Evolutionary conservation across 192 early-diverging fungal species (phyloP).

Genomic region (Powellomyces hirtus): DNA sequence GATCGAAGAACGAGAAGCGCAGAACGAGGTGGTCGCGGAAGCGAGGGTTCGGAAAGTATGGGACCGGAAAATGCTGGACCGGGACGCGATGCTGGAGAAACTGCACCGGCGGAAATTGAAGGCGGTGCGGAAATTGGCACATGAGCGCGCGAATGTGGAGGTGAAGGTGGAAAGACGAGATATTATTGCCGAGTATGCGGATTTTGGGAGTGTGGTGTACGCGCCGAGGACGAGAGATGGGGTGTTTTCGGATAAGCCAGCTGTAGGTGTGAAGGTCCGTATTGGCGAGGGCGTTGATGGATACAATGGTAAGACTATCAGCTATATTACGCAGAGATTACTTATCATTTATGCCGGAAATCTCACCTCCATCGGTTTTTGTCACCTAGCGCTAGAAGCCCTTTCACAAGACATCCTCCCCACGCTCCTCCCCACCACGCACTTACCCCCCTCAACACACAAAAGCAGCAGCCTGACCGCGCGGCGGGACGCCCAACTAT

Average conservation of each 20-base stretch:
- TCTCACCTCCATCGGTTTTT: too few species aligned
- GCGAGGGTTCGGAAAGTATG: constrained; percentile 51
- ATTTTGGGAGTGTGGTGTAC: constrained; percentile 52
- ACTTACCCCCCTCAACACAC: constrained; percentile 21
- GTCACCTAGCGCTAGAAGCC: constrained; percentile 6
- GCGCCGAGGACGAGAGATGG: constrained; percentile 60
- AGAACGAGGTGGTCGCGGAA: constrained; percentile 51
- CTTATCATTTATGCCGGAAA: not conserved
- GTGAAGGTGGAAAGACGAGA: constrained; percentile 48
- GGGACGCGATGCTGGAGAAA: constrained; percentile 47
- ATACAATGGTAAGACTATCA: constrained; percentile 33
- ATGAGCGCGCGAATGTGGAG: constrained; percentile 45
- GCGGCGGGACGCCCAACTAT: constrained; percentile 48
- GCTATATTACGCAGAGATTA: too few species aligned
- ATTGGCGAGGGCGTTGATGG: constrained; percentile 37
- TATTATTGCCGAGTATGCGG: constrained; percentile 59
- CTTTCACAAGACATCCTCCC: constrained; percentile 23
- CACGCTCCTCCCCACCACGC: constrained; percentile 17
- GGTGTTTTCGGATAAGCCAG: constrained; percentile 41
- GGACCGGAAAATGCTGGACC: constrained; percentile 57
- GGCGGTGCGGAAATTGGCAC: constrained; percentile 50
- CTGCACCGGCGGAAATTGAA: constrained; percentile 51
- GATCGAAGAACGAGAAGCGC: constrained; percentile 49
- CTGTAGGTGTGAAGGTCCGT: constrained; percentile 28
- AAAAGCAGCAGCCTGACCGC: constrained; percentile 34